Conservation (phyloP, 164 flowering plant genomes). For the Magnolia sinica region DNA sequence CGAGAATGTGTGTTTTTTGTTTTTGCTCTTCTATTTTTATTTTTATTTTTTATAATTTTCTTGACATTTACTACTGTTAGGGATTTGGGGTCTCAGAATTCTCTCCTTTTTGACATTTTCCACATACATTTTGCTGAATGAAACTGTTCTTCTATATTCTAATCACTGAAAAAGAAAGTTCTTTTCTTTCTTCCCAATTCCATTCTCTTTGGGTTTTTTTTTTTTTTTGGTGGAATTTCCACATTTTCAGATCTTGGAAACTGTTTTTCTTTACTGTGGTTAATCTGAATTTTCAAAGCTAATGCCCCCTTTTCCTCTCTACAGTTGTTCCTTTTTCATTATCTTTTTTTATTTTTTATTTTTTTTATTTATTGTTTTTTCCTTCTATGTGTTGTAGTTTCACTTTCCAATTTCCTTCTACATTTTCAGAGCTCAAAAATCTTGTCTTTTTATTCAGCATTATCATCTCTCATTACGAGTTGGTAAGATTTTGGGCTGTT, state of each 20-base stretch:
- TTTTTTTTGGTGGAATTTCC: neutral
- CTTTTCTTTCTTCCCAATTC: neutral
- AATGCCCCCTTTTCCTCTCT: neutral
- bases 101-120: neutral
- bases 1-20: constrained; percentile 13
- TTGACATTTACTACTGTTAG: neutral
- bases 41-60: neutral
- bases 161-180: neutral
- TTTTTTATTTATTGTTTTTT: neutral
- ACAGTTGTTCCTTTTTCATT: neutral
- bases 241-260: neutral
- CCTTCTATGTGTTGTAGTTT: too few species aligned
- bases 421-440: too few species aligned
- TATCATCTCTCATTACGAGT: neutral
- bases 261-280: neutral
- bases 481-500: neutral
- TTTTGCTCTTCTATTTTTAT: neutral
- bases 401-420: too few species aligned
- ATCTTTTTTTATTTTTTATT: too few species aligned
- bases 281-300: neutral
- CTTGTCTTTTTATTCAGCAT: neutral
- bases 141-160: neutral
- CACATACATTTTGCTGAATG: too few species aligned
- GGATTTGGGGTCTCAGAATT: neutral
- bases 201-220: neutral